These are phyloP conservation scores for Cubamyces sp. DNA, from an alignment of 768 basidiomycete species.

Conservation along the genomic window DNA sequence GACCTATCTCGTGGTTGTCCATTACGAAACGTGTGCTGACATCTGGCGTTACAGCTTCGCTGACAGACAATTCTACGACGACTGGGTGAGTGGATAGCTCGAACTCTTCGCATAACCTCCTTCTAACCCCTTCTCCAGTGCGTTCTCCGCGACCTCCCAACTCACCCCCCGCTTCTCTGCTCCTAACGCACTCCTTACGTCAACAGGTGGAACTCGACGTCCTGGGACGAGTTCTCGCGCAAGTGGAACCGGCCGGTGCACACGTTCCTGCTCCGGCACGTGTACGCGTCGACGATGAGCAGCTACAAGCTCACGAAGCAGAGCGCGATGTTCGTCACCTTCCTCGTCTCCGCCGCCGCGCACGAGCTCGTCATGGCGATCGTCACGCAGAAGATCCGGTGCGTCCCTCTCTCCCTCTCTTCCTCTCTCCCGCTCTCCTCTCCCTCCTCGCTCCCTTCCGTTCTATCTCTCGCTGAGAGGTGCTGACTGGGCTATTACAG, in stretches of 20 bases:
- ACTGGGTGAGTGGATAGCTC: constrained; percentile 64
- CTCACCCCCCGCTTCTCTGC: too few species aligned
- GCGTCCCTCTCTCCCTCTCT: constrained; percentile 30
- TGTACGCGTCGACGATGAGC: constrained; percentile 87
- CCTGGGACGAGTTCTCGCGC: constrained; percentile 96
- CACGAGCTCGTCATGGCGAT: constrained; percentile 98
- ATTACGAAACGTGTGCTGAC: neutral
- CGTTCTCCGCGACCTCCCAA: neutral
- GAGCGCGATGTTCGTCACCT: constrained; percentile 91
- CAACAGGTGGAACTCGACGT: constrained; percentile 92
- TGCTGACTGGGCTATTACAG: constrained; percentile 40
- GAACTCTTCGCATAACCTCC: neutral
- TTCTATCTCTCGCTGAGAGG: neutral
- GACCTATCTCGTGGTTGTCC: neutral
- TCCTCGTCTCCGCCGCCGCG: constrained; percentile 84
- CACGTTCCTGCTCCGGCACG: constrained; percentile 90
- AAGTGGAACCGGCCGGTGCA: constrained; percentile 99
- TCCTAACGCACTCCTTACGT: neutral
- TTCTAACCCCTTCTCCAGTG: neutral
- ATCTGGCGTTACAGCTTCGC: constrained; percentile 67
- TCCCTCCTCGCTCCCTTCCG: neutral
- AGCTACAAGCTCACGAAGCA: constrained; percentile 74
- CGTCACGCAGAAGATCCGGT: constrained; percentile 92
- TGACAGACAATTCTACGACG: constrained; percentile 97
- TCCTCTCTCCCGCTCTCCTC: neutral